These are phyloP conservation scores for Leishmania mexicana DNA, from an alignment of 208 protist genomes.

Conservation along the genomic window DNA sequence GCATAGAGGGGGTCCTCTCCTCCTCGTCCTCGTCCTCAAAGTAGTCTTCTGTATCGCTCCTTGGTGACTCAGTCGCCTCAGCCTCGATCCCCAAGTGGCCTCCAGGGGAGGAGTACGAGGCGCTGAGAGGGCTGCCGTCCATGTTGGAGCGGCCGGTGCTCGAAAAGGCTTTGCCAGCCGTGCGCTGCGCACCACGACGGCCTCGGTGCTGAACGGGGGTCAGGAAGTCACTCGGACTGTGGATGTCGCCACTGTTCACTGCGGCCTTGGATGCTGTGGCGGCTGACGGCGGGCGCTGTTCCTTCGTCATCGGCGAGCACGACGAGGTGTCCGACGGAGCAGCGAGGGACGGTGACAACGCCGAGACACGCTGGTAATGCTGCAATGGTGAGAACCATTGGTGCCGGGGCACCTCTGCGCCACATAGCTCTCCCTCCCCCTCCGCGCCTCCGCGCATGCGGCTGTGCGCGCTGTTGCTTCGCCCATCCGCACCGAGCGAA, in stretches of 20 bases:
- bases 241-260: background rate
- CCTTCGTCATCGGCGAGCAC: background rate
- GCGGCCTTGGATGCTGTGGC: background rate
- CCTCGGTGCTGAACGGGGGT: background rate
- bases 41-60: background rate
- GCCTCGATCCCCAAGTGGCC: background rate
- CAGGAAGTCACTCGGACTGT: background rate
- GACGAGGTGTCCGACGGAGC: slow-evolving; percentile 3
- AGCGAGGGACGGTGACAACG: slow-evolving; percentile 8
- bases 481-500: slow-evolving; percentile 1
- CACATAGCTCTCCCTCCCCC: background rate
- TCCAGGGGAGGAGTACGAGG: background rate
- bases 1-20: slow-evolving; percentile 24
- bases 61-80: background rate
- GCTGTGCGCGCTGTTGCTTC: background rate
- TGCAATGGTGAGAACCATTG: background rate
- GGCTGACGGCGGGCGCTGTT: background rate
- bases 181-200: background rate
- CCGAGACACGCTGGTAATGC: background rate
- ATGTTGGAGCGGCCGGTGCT: background rate
- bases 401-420: background rate
- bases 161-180: background rate
- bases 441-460: background rate
- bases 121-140: background rate
- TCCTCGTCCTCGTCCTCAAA: slow-evolving; percentile 9